Conservation (phyloP, 2,329 filamentous ascomycete species). For the Ascocoryne sarcoides region DNA sequence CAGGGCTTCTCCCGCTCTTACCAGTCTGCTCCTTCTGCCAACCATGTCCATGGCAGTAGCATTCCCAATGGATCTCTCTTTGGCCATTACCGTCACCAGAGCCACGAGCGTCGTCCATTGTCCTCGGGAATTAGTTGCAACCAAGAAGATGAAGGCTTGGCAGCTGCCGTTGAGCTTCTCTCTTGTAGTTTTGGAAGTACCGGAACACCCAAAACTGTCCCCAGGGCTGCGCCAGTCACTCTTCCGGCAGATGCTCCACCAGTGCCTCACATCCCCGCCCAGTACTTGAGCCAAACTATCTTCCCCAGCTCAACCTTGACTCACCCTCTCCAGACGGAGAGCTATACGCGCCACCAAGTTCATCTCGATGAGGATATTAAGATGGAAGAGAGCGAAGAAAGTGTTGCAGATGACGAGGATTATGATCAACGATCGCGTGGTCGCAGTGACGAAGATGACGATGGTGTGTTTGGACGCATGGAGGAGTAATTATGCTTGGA, state of each 20-base stretch:
- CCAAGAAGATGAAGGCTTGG: constrained; percentile 76
- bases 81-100: constrained; percentile 55
- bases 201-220: constrained; percentile 57
- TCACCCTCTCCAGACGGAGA: constrained; percentile 56
- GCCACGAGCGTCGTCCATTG: constrained; percentile 65
- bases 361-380: constrained; percentile 54
- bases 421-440: constrained; percentile 50
- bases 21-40: constrained; percentile 56
- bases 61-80: constrained; percentile 40
- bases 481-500: constrained; percentile 55
- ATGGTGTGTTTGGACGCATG: constrained; percentile 94
- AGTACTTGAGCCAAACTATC: constrained; percentile 57
- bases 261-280: constrained; percentile 76
- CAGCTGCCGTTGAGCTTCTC: constrained; percentile 80
- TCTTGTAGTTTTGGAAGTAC: constrained; percentile 71
- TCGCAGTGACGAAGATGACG: constrained; percentile 80
- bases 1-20: constrained; percentile 67
- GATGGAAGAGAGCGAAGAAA: constrained; percentile 58
- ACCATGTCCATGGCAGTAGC: constrained; percentile 43
- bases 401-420: constrained; percentile 56
- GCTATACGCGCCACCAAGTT: constrained; percentile 49
- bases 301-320: constrained; percentile 53
- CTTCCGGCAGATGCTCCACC: constrained; percentile 70
- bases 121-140: constrained; percentile 71
- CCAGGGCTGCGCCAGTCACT: constrained; percentile 49